These are phyloP conservation scores for Volvox reticuliferus DNA, from an alignment of 139 green algal species.

Conservation along the genomic window DNA sequence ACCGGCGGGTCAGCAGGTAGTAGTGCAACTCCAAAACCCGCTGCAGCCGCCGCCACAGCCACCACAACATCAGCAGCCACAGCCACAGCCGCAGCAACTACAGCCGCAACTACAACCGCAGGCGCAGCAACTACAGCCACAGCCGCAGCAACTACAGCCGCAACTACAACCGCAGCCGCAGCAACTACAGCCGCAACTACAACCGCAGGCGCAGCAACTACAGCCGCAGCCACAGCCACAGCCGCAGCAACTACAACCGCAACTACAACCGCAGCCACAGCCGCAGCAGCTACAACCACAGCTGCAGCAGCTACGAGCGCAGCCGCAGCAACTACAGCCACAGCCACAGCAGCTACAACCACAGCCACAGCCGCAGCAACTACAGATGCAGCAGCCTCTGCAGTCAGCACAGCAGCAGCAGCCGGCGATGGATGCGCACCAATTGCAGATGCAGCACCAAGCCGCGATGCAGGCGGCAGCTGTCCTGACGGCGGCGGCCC, in stretches of 20 bases:
- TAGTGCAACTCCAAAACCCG: not conserved
- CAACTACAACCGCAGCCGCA: conserved; percentile 8
- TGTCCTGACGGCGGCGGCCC: conserved; percentile 28
- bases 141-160: not conserved
- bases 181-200: not conserved
- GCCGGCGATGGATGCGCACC: conserved; percentile 3
- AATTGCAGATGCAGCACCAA: conserved; percentile 18
- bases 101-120: not conserved
- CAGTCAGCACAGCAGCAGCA: not conserved
- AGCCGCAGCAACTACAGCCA: not conserved
- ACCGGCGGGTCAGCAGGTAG: not conserved
- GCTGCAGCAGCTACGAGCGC: not conserved
- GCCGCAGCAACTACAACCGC: not conserved
- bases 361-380: not conserved
- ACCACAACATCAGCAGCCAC: not conserved
- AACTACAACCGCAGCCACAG: not conserved
- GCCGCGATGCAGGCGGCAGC: conserved; percentile 39
- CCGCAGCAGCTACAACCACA: not conserved
- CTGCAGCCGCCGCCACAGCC: not conserved
- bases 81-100: not conserved
- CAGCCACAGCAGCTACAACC: not conserved
- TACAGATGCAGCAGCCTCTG: not conserved
- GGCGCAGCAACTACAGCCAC: not conserved
- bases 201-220: no score
- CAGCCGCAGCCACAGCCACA: not conserved